Percentiles rank a stretch among this genome's conserved stretches.
Evolutionary conservation across 2,329 filamentous ascomycete species (phyloP).

Genomic region (Calonectria pauciramosa): DNA sequence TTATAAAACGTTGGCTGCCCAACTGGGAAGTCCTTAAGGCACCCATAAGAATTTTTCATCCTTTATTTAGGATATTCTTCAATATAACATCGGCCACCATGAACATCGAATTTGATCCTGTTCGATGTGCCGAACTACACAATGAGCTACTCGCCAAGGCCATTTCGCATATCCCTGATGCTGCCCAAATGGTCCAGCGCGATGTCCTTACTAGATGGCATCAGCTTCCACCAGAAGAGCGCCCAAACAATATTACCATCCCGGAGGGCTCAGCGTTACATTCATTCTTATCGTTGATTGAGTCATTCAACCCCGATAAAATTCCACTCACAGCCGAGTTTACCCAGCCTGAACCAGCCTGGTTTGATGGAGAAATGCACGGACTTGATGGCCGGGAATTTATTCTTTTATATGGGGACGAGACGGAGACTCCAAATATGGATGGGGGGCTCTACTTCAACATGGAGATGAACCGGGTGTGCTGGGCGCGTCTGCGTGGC

Average conservation of each 20-base stretch:
- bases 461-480: not conserved
- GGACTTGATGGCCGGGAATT: not conserved
- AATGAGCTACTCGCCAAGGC: not conserved
- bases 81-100: not conserved
- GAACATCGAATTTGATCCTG: not conserved
- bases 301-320: not conserved
- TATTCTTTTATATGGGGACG: not conserved
- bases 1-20: not conserved
- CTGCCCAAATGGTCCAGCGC: not conserved
- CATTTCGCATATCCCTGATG: not conserved
- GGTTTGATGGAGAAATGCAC: not conserved
- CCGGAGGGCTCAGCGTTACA: not conserved
- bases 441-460: not conserved
- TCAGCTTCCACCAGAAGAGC: not conserved
- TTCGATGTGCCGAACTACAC: not conserved
- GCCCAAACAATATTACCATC: not conserved
- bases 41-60: no score
- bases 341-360: not conserved
- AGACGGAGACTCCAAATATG: not conserved
- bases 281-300: not conserved
- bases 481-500: not conserved
- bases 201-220: not conserved
- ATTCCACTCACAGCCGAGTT: not conserved
- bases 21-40: no score
- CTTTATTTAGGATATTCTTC: not conserved